Evolutionary conservation across 2,329 filamentous ascomycete genomes (phyloP), one percentile per base, ranked within the genome.

Genomic region (Chaetothyriales sp.): DNA sequence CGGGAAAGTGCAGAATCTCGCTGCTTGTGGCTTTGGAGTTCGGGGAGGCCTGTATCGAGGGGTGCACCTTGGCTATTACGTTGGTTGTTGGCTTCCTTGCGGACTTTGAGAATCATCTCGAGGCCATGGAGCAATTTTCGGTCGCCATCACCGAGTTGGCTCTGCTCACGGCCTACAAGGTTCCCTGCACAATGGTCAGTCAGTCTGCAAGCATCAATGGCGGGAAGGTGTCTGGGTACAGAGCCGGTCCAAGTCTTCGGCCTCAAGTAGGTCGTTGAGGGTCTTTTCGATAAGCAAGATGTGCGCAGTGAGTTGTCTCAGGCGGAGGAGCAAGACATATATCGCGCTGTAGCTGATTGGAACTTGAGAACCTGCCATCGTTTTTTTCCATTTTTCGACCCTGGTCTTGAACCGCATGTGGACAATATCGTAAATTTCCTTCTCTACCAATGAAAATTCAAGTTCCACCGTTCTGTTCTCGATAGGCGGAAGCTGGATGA

Each of bases 401-500:
- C 66, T 60, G 12, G 62, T 51, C 8, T 70, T 58, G 52, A 73
- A 73, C 12, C 70, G 64, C 7, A 61, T 52, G 3, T 64, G 63
- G 1, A 80, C 72, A 46, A 76, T 73, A 1, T 73, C 65, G 53
- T 80, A 80, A 28, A 81, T 68, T 1, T 66, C 64, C 1, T 68
- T 64, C 60, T 81, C 77, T 1, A 76, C 66, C 0, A 65, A 53
- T 12, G 74, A 77, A 61, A 80, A 78, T 0, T 73, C 57, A 0
- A 77, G 63, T 18, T 49, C 4, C 6, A 20, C 28, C 1, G 26
- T 28, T 18, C 20, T 25, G 48, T 75, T 66, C 6, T 64, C 64
- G 0, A 78, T 71, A 12, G 64, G 62, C 0, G 78, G 78, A 0
- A 81, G 65, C 7, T 70, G 73, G 15, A 81, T 60, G 1, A 82